These are phyloP conservation scores for Aspergillus alliaceus DNA, from an alignment of 2,329 filamentous ascomycete genomes.

Conservation along the genomic window DNA sequence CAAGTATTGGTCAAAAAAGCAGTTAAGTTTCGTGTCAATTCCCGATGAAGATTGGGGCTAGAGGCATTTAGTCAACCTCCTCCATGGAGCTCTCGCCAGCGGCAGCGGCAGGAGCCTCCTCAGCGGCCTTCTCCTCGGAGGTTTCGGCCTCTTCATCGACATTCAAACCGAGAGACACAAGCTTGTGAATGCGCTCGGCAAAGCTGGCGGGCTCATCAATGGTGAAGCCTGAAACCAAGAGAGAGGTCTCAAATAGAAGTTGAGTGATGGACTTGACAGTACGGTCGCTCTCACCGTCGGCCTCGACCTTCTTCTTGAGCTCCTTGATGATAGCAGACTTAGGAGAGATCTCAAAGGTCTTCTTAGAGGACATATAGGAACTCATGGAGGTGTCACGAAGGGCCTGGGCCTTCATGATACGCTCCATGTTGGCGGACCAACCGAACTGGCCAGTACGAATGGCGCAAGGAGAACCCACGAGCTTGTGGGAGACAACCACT, in stretches of 20 bases:
- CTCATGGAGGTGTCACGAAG: conserved; percentile 99
- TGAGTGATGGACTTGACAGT: conserved; percentile 99
- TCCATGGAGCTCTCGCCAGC: conserved; percentile 95
- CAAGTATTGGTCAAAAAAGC: neutral
- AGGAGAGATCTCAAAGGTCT: conserved; percentile 99
- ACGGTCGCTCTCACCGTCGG: conserved; percentile 96
- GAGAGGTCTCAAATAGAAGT: conserved; percentile 97
- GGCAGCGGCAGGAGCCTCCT: conserved; percentile 61
- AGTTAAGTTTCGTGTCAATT: conserved; percentile 17
- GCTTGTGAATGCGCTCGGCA: conserved; percentile 99
- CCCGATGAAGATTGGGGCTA: conserved; percentile 5
- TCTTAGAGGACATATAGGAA: conserved; percentile 99
- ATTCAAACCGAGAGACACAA: conserved; percentile 95
- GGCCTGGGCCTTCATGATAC: conserved; percentile 99
- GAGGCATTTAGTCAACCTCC: conserved; percentile 84
- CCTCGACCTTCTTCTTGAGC: conserved; percentile 98
- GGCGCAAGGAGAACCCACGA: conserved; percentile 88
- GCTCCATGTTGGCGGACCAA: conserved; percentile 99
- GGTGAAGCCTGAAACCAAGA: conserved; percentile 98
- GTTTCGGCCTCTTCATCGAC: conserved; percentile 90
- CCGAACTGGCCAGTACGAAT: conserved; percentile 99
- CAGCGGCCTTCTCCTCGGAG: conserved; percentile 53
- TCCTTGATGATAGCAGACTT: conserved; percentile 97
- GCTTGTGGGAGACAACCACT: conserved; percentile 98
- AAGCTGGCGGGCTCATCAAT: conserved; percentile 98